Evolutionary conservation across 768 basidiomycete genomes (phyloP), one percentile per base, ranked within the genome.

Genomic region (Pisolithus sp.): DNA sequence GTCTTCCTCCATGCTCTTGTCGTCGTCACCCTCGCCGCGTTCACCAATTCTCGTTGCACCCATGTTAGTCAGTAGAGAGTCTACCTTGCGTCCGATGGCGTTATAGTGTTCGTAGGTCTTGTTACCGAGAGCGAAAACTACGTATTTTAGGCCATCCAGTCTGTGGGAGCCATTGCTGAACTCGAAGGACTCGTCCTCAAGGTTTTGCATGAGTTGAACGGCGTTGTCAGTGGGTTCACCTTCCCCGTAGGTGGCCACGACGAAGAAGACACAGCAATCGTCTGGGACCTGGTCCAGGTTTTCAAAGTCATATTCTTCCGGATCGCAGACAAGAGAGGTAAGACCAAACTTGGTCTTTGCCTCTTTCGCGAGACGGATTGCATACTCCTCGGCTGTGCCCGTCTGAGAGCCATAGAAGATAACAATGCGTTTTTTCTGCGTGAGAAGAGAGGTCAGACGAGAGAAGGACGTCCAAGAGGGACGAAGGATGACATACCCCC

Each of bases 1-100:
- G 69, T 99, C 95, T 73, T 99, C 95, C 68, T 99, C 95, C 94
- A 99, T 97, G 65, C 89, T 93, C 76, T 96, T 96, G 71, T 99
- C 96, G 64, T 99, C 95, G 63, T 99, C 96, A 57, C 95, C 95
- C 69, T 98, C 94, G 9, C 95, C 95, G 37, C 86, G 77, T 65
- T 86, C 85, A 40, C 93, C 93, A 34, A 98, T 88, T 48, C 92
- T 83, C 49, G 74, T 67, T 20, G 82, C 96, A 26, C 93, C 95
- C 76, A 93, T 84, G 63, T 84, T 81, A 5, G 79, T 68, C 53
- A 99, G 71, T 26, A 80, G 69, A 2, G 76, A 62, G 61, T 99
- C 95, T 50, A 94, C 77, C 54, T 83, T 81, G 40, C 86, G 80
- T 17, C 86, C 83, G 59, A 98, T 92, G 53, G 85, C 78, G 64